Conservation (phyloP, 2,329 filamentous ascomycete genomes). For the Neobulgaria alba region DNA sequence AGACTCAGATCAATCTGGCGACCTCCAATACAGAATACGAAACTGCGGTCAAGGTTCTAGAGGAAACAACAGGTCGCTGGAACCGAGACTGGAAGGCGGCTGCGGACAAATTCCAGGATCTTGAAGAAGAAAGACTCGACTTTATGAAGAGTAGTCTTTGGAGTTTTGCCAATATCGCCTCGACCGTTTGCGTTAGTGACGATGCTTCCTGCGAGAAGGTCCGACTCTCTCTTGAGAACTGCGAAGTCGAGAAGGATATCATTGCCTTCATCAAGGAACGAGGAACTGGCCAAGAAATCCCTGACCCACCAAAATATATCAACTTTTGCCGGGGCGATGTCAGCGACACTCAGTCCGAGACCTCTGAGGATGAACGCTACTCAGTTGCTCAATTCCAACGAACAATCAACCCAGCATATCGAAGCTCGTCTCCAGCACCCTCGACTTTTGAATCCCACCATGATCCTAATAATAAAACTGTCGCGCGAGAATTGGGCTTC, state of each 20-base stretch:
- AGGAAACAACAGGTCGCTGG: conserved; percentile 93
- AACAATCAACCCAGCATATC: conserved; percentile 90
- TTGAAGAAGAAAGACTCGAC: conserved; percentile 93
- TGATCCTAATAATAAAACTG: conserved; percentile 68
- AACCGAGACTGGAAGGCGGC: conserved; percentile 98
- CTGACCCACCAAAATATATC: conserved; percentile 94
- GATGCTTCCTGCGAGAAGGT: conserved; percentile 97
- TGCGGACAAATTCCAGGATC: conserved; percentile 97
- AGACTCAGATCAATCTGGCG: conserved; percentile 93
- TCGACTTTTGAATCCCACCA: conserved; percentile 90
- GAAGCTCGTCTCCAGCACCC: conserved; percentile 91
- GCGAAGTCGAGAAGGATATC: conserved; percentile 96
- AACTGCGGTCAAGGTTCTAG: conserved; percentile 79
- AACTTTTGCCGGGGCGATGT: conserved; percentile 92
- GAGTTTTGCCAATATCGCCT: conserved; percentile 96
- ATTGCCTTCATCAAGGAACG: conserved; percentile 75
- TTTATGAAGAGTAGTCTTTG: conserved; percentile 97
- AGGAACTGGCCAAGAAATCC: conserved; percentile 94
- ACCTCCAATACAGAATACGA: conserved; percentile 91
- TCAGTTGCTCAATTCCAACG: conserved; percentile 93
- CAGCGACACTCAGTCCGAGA: conserved; percentile 71
- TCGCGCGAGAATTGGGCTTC: conserved; percentile 61
- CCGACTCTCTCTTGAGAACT: conserved; percentile 82
- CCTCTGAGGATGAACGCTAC: conserved; percentile 80
- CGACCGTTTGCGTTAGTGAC: conserved; percentile 95